phyloP scores from a whole-genome alignment of 2,329 filamentous ascomycete species.

The Diaporthe batatas region DNA sequence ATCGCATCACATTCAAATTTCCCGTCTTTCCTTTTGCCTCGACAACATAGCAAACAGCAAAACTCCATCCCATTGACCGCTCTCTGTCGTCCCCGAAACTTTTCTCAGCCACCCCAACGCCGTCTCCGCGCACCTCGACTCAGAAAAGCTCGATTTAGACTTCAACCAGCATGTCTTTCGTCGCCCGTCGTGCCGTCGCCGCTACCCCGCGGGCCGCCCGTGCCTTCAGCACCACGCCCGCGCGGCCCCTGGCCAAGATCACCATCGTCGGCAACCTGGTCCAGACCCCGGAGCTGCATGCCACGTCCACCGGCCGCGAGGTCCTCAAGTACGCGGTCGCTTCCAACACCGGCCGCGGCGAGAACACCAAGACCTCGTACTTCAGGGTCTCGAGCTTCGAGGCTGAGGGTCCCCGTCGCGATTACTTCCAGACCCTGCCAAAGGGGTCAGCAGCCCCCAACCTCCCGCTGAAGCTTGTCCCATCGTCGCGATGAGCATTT shows the following conservation, averaged over 20 bases:
- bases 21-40: slow-evolving; percentile 21
- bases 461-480: too few species aligned
- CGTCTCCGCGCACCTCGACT: slow-evolving; percentile 44
- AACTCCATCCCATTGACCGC: neutral
- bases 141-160: neutral
- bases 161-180: slow-evolving; percentile 44
- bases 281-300: slow-evolving; percentile 79
- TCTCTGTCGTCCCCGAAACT: neutral
- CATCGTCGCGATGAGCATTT: neutral
- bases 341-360: slow-evolving; percentile 73
- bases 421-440: slow-evolving; percentile 78
- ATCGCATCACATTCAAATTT: slow-evolving; percentile 30
- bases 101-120: neutral
- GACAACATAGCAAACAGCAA: neutral
- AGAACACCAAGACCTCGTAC: slow-evolving; percentile 86
- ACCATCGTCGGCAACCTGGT: slow-evolving; percentile 89
- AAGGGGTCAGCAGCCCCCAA: slow-evolving; percentile 82
- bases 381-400: slow-evolving; percentile 83
- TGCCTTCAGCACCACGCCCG: slow-evolving; percentile 80
- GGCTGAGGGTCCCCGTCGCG: slow-evolving; percentile 75
- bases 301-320: slow-evolving; percentile 79
- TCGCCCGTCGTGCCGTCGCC: slow-evolving; percentile 47
- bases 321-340: slow-evolving; percentile 83
- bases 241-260: slow-evolving; percentile 80
- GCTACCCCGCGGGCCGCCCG: slow-evolving; percentile 63